Base-by-base conservation (phyloP, 441 rosid species). In the Iberis amara region DNA sequence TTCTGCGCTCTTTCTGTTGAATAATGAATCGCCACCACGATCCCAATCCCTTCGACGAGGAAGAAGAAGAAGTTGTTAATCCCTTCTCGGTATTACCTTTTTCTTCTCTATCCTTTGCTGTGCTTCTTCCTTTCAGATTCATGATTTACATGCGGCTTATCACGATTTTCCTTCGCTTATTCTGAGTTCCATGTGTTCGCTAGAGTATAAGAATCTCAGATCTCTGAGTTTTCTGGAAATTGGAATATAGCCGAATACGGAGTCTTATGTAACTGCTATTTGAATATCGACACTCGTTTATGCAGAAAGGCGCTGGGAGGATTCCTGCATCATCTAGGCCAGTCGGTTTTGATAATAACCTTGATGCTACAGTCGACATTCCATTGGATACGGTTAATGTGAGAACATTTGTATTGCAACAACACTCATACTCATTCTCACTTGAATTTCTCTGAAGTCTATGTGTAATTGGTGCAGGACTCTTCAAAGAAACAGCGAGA, bases 11-110 rank as follows among this genome's bases (percentile, higher is more conserved):
- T 24, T 41, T 66, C 42, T 51, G 61, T 40, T 9, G 41, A 59
- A 39, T 49, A 8, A 88, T 88, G 98, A 80, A 79, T 75, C 94
- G 94, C 65, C 79, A 71, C 73, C 64, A 66, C 66, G 98, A 91
- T 61, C 95, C 95, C 41, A 91, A 85, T 38, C 96, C 98, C 4
- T 85, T 91, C 64, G 96, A 91, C 32, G 98, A 91, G 57, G 96
- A 87, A 46, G 89, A 85, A 52, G 98, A 85, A 52, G 68, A 63
- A 26, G 83, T 81, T 64, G 89, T 88, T 76, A 88, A 91, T 88
- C 98, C 96, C 3, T 91, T 91, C 73, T 91, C 98, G 78, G 98
- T 91, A 85, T 21, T 7, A 4, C 33, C 18, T n/a, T 7, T 5
- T 31, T 11, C 21, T 5, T 26, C 15, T 30, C 52, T 50, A 30